A percentile compares a stretch with the other conserved stretches of the same genome.
phyloP scores from a whole-genome alignment of 495 filamentous ascomycete genomes.

The Aspergillus haitiensis region DNA sequence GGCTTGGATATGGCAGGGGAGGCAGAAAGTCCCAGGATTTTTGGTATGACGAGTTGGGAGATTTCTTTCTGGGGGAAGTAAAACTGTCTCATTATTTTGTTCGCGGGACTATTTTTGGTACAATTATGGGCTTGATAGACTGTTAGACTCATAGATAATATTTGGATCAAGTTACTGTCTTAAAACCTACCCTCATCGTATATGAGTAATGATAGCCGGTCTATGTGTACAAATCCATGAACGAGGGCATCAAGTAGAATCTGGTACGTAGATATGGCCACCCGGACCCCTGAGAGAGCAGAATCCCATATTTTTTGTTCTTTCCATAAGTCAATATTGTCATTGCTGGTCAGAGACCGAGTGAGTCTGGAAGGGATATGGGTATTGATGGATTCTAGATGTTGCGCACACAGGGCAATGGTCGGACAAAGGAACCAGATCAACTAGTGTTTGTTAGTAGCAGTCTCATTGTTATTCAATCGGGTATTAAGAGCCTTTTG shows the following conservation, averaged over 20 bases:
- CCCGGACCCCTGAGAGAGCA: neutral
- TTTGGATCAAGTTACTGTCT: neutral
- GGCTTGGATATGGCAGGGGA: neutral
- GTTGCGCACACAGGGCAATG: neutral
- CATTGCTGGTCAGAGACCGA: neutral
- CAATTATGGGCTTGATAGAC: neutral
- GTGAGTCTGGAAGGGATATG: neutral
- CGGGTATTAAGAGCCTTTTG: neutral
- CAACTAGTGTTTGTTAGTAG: neutral
- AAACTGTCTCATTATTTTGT: neutral
- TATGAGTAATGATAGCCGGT: neutral
- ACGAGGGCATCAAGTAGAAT: neutral
- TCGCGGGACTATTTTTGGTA: neutral
- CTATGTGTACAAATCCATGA: neutral
- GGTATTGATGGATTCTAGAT: neutral
- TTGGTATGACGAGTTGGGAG: neutral
- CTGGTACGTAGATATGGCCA: neutral
- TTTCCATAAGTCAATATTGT: neutral
- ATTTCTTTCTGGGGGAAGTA: neutral
- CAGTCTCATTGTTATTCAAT: neutral
- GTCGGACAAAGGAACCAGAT: neutral
- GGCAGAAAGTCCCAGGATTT: neutral
- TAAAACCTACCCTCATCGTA: neutral
- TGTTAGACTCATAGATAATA: neutral
- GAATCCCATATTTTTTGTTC: neutral